Evolutionary conservation across 805 yeast genomes (phyloP).

Genomic region (Jamesozyma piceae): DNA sequence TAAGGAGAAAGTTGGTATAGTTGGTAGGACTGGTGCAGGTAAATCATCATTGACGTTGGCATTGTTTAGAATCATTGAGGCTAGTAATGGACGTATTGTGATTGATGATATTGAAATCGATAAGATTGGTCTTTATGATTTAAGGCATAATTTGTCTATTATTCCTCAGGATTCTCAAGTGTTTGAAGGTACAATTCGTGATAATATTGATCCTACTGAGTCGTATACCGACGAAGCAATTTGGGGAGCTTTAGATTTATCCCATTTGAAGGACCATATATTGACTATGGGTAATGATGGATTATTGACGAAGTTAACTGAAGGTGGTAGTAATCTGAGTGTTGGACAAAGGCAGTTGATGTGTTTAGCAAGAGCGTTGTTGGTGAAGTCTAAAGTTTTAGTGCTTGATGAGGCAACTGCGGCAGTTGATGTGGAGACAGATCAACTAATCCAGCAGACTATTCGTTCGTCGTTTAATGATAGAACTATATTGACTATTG

Average conservation of each 20-base stretch:
- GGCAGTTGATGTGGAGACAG: constrained; percentile 82
- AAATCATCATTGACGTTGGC: constrained; percentile 81
- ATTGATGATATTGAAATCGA: constrained; percentile 66
- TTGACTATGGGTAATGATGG: constrained; percentile 45
- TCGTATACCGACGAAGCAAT: constrained; percentile 61
- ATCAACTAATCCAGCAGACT: constrained; percentile 65
- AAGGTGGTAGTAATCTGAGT: constrained; percentile 64
- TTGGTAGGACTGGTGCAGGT: constrained; percentile 97
- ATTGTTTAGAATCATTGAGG: constrained; percentile 75
- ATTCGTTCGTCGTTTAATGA: constrained; percentile 66
- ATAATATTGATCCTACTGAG: constrained; percentile 77
- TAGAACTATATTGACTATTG: constrained; percentile 74
- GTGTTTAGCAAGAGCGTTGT: constrained; percentile 73
- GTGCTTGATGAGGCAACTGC: constrained; percentile 84
- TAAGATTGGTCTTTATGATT: constrained; percentile 62
- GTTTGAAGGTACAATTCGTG: constrained; percentile 76
- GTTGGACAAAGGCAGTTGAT: constrained; percentile 72
- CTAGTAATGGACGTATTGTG: constrained; percentile 55
- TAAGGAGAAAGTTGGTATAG: constrained; percentile 85
- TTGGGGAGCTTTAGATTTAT: constrained; percentile 72
- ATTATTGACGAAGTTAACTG: constrained; percentile 46
- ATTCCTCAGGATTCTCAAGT: constrained; percentile 94
- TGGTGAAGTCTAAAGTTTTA: constrained; percentile 53
- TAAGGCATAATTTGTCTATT: constrained; percentile 69
- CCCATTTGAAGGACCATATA: constrained; percentile 67